Evolutionary conservation across 1,284 basidiomycete genomes (phyloP).

Genomic region (Marasmius sp.): DNA sequence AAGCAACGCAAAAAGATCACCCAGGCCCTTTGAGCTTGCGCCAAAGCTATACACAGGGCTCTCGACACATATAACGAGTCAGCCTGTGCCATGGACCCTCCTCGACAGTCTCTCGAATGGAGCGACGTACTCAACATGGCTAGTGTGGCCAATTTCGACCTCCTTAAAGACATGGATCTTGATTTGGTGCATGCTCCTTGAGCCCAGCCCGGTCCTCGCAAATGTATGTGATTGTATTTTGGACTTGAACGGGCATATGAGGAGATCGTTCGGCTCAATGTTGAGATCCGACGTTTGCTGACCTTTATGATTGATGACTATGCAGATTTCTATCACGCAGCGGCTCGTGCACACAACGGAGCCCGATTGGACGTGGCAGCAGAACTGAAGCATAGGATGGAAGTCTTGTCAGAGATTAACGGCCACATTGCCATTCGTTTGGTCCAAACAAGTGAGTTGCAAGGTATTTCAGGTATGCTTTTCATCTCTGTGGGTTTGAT

Average conservation of each 20-base stretch:
- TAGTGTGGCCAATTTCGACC: neutral
- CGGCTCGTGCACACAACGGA: neutral
- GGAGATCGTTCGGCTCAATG: neutral
- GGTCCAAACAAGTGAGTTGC: neutral
- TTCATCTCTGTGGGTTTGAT: no score
- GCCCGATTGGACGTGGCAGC: neutral
- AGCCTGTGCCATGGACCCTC: constrained; percentile 6
- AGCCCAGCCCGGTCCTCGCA: neutral
- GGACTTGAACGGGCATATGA: neutral
- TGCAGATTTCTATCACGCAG: neutral
- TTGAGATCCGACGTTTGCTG: neutral
- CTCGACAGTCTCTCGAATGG: neutral
- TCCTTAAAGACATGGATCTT: neutral
- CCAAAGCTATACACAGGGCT: neutral
- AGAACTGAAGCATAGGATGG: neutral
- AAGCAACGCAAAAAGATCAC: constrained; percentile 4
- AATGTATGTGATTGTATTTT: neutral
- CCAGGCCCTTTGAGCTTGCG: neutral
- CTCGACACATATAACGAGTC: constrained; percentile 2
- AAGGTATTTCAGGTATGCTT: neutral
- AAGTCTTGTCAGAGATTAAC: neutral
- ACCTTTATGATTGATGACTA: constrained; percentile 2
- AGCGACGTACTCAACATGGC: neutral
- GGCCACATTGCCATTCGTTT: neutral
- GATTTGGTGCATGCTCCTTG: neutral